Base-by-base conservation (phyloP, 495 filamentous ascomycete species). In the Talaromyces wortmannii region DNA sequence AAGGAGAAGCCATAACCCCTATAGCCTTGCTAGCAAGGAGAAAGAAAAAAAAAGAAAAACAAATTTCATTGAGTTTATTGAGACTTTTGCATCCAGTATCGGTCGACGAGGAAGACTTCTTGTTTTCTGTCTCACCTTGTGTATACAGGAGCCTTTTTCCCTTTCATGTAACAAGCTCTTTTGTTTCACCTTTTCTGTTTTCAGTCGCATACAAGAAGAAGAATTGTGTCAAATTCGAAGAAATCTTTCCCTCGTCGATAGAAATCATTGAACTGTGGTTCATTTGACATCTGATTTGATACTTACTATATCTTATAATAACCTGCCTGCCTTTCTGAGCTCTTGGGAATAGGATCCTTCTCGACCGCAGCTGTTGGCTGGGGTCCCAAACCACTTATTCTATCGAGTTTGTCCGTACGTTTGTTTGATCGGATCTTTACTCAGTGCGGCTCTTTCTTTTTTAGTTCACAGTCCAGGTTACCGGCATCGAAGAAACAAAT, bases 401-500 rank as follows among this genome's bases (percentile, higher is more conserved):
- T 2, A 40, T 40, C 36, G 36, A 40, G 5, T 2, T 23, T 40
- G 8, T 40, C 13, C 36, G 36, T 40, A 40, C 36, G 5, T 40
- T 40, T 40, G 8, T 1, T 23, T 23, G 17, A 23, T 23, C 23
- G 23, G 23, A 44, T 31, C 33, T 57, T 44, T 58, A 50, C 51
- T 54, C 55, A 13, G 52, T 45, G 49, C 44, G 50, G 48, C 57
- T 52, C 49, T 53, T 56, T 33, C 40, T 53, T 43, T 55, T 30
- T 13, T 40, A 40, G 36, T 40, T 40, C 36, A 40, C 36, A 13
- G 8, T 40, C 13, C 36, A 40, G 13, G 13, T 13, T 13, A 40
- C 36, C 36, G 36, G 13, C 36, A 40, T 5, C 36, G 36, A 40
- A 40, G 52, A 53, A 33, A 45, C 42, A 31, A 73, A 75, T 75